Evolutionary conservation across 495 filamentous ascomycete species (phyloP), one percentile per base, ranked within the genome.

Genomic region (Aspergillus egyptiacus): DNA sequence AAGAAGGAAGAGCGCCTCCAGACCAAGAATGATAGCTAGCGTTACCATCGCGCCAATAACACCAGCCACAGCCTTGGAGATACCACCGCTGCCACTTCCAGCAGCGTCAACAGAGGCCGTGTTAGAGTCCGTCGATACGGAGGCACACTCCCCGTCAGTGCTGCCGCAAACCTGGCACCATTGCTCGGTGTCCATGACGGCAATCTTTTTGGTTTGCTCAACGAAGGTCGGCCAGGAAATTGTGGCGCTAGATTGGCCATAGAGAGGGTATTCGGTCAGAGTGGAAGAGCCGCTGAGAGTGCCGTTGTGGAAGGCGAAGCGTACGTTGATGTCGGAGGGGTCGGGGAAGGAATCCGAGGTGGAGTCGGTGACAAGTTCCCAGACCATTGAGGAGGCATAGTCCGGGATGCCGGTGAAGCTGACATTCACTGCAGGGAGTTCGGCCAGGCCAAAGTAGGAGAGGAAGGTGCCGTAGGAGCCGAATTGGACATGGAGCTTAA

Each of bases 31-130:
- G 9, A 81, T 70, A 25, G 68, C 80, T 22, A 84, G 57, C 2
- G 80, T 81, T 2, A 83, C 76, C 62, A 82, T 73, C 1, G 80
- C 82, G 25, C 81, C 81, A 59, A 84, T 80, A 6, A 83, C 78
- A 44, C 81, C 81, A 2, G 67, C 77, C 51, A 72, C 73, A 14
- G 64, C 43, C 34, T 64, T 59, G 31, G 66, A 67, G 13, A 74
- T 60, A 18, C 68, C 65, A 14, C 61, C 45, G 10, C 30, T 13
- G 15, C 38, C 32, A 42, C 22, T 47, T 4, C 52, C 51, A 6
- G 32, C 19, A 3, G 59, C 39, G 22, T 28, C 11, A 13, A 54
- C 51, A 0, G 64, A 57, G 5, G 39, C 54, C 0, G 57, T 15
- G 14, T 40, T 52, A 0, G 62, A 57, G 7, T 42, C 54, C 0